These are phyloP conservation scores for Paracoccidioides brasiliensis DNA, from an alignment of 2,329 filamentous ascomycete genomes.

Conservation along the genomic window DNA sequence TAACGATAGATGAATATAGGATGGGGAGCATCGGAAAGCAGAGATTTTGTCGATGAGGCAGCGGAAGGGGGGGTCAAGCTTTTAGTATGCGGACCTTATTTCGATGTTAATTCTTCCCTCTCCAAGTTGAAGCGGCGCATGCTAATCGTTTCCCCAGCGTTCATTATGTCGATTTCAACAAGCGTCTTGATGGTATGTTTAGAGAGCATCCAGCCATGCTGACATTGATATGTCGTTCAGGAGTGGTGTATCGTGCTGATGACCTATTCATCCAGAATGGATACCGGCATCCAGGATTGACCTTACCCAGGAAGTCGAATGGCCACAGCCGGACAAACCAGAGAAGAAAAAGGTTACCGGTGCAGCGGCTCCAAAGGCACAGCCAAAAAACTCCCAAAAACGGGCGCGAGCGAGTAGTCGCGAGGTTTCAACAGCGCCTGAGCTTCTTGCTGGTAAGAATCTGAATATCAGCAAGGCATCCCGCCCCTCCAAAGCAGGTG, in stretches of 20 bases:
- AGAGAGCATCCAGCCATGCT: neutral
- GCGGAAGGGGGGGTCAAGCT: conserved; percentile 74
- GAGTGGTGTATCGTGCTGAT: conserved; percentile 19
- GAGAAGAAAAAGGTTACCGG: conserved; percentile 69
- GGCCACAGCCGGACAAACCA: conserved; percentile 80
- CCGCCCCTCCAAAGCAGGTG: conserved; percentile 43
- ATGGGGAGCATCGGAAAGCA: conserved; percentile 76
- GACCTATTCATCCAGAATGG: conserved; percentile 57
- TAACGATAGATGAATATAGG: conserved; percentile 28
- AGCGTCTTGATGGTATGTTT: conserved; percentile 49
- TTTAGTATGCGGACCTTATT: conserved; percentile 44
- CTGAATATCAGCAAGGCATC: conserved; percentile 33
- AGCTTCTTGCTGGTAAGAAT: conserved; percentile 37
- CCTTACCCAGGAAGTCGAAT: conserved; percentile 82
- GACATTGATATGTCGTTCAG: neutral
- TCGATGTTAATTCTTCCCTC: neutral
- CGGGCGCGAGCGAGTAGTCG: conserved; percentile 35
- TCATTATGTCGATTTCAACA: conserved; percentile 98
- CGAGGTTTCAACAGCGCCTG: conserved; percentile 45
- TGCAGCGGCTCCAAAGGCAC: conserved; percentile 35
- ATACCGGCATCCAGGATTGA: conserved; percentile 71
- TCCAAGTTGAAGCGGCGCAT: neutral
- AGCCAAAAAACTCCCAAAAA: conserved; percentile 48
- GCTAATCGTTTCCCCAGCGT: conserved; percentile 37
- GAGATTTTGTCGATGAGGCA: conserved; percentile 93